Base-by-base conservation (phyloP, 106 monocot species). In the Chionographis japonica region DNA sequence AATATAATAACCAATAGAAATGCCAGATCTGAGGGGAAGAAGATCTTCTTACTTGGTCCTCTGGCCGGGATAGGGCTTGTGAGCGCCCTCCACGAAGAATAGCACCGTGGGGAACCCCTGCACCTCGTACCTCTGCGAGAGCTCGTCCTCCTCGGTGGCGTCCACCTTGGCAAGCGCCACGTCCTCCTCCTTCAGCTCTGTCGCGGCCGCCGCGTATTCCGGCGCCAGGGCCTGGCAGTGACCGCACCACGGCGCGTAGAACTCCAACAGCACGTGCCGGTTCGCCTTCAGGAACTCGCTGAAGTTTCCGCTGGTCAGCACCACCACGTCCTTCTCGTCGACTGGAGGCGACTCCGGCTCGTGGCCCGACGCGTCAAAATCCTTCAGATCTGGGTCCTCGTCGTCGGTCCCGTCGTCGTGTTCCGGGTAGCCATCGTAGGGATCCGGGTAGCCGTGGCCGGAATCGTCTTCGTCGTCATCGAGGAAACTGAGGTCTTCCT, bases 191-290 rank as follows among this genome's bases (percentile, higher is more conserved):
- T 79, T 85, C 61, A 97, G 78, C 40, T 62, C 76, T 50, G 91
- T 87, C 7, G 95, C 95, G 4, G 95, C 95, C 2, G 84, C 89
- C 12, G 95, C 95, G 60, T 89, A 97, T 78, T 97, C 92, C 18
- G 95, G 95, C 46, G 89, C 84, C 39, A 97, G 80, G 19, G 84
- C 78, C 73, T 85, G 79, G 71, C 95, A 97, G 69, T 97, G 92
- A 2, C 85, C 89, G 86, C 95, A 97, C 95, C 95, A 97, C 40
- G 95, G 95, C 16, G 95, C 95, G 71, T 92, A 97, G 85, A 97
- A 97, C 78, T 97, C 95, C 50, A 97, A 92, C 89, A 97, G 72
- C 61, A 89, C 95, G 75, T 97, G 84, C 62, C 73, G 71, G 19
- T 76, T 66, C 20, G 63, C 56, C 50, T 73, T 61, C 15, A 97